phyloP scores from a whole-genome alignment of 176 grass and related monocot genomes.

The Cocos nucifera region DNA sequence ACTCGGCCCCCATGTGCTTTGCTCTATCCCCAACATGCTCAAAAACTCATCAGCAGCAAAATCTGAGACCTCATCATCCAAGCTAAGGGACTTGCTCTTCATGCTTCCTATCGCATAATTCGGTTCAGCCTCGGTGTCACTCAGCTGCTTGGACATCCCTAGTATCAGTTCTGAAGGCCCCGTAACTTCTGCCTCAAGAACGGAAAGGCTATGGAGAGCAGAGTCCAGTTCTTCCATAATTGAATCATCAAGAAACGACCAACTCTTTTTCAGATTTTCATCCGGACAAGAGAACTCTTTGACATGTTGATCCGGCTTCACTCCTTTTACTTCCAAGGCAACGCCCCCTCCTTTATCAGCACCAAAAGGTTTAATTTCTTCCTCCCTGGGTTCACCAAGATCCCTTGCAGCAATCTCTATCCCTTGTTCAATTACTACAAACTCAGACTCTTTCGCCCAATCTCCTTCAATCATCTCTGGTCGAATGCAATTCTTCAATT shows the following conservation, averaged over 20 bases:
- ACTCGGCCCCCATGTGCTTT: slow-evolving; percentile 46
- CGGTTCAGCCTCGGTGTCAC: slow-evolving; percentile 27
- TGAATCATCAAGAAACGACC: slow-evolving; percentile 11
- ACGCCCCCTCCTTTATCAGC: slow-evolving; percentile 9
- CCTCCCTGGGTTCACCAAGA: neutral
- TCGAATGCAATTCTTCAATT: slow-evolving; percentile 59
- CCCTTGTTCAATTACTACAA: slow-evolving; percentile 63
- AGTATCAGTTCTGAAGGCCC: slow-evolving; percentile 35
- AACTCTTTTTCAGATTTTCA: slow-evolving; percentile 4
- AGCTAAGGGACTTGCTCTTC: slow-evolving; percentile 49
- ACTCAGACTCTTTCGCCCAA: slow-evolving; percentile 30
- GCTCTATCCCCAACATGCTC: slow-evolving; percentile 74
- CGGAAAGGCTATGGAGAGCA: slow-evolving; percentile 40
- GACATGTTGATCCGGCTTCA: neutral
- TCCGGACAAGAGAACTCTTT: neutral
- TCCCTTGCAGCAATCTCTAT: slow-evolving; percentile 47
- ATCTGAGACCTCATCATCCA: slow-evolving; percentile 49
- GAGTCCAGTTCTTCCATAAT: slow-evolving; percentile 41
- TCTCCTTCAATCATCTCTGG: slow-evolving; percentile 32
- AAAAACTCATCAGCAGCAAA: slow-evolving; percentile 76
- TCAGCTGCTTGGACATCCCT: slow-evolving; percentile 32
- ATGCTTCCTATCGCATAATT: slow-evolving; percentile 27
- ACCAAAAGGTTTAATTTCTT: slow-evolving; percentile 14
- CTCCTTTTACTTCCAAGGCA: slow-evolving; percentile 14
- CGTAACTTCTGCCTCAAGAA: slow-evolving; percentile 40